Conservation (phyloP, 441 rosid genomes). For the Euphorbia celastroides region DNA sequence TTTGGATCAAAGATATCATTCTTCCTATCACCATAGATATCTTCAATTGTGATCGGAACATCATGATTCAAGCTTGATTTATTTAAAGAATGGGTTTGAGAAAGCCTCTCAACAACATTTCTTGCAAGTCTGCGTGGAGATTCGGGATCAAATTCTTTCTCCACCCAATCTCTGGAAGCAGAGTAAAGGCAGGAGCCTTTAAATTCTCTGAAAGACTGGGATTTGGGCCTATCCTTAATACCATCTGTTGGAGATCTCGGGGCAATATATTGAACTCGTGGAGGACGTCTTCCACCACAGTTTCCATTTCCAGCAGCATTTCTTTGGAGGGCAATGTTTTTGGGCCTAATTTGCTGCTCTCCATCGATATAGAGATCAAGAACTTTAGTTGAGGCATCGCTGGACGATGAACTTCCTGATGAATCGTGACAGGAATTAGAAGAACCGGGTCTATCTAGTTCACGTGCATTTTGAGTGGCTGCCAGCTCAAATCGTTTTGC, state of each 20-base stretch:
- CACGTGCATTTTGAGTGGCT: slow-evolving; percentile 26
- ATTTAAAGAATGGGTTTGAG: slow-evolving; percentile 43
- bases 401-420: slow-evolving; percentile 71
- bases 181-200: slow-evolving; percentile 42
- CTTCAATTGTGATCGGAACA: slow-evolving; percentile 76
- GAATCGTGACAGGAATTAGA: slow-evolving; percentile 42
- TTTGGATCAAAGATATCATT: slow-evolving; percentile 40
- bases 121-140: slow-evolving; percentile 87
- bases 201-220: slow-evolving; percentile 68
- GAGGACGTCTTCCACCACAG: slow-evolving; percentile 55
- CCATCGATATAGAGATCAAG: slow-evolving; percentile 94
- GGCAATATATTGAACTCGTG: slow-evolving; percentile 56
- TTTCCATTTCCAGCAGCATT: slow-evolving; percentile 36
- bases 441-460: slow-evolving; percentile 33
- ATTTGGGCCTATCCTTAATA: slow-evolving; percentile 40
- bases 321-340: slow-evolving; percentile 36
- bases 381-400: slow-evolving; percentile 69
- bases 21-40: slow-evolving; percentile 54
- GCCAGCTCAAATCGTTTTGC: slow-evolving; percentile 41
- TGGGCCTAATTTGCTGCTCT: slow-evolving; percentile 61
- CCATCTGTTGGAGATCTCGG: slow-evolving; percentile 59
- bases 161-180: slow-evolving; percentile 59
- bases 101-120: slow-evolving; percentile 79
- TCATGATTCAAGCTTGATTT: slow-evolving; percentile 42
- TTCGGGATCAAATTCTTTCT: slow-evolving; percentile 52